Evolutionary conservation across 2,329 filamentous ascomycete species (phyloP).

Genomic region (Colletotrichum simmondsii): DNA sequence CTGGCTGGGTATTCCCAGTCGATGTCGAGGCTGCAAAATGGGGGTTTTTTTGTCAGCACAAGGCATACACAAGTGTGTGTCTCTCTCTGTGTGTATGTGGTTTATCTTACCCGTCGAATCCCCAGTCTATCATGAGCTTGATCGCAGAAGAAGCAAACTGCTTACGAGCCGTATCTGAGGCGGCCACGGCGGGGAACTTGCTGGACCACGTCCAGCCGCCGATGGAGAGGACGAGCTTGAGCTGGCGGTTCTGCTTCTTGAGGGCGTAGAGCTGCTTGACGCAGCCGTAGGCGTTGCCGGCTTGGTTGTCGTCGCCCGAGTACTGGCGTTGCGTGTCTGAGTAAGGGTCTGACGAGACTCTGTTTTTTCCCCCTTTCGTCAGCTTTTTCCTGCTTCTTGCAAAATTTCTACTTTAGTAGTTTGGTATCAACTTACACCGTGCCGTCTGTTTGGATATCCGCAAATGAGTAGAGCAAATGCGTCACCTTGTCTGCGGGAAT

Average conservation of each 20-base stretch:
- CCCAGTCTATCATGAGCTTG: slow-evolving; percentile 75
- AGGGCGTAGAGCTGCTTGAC: slow-evolving; percentile 81
- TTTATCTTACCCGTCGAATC: slow-evolving; percentile 54
- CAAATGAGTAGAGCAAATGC: slow-evolving; percentile 75
- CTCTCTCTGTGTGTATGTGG: neutral
- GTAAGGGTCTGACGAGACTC: slow-evolving; percentile 68
- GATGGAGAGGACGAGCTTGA: slow-evolving; percentile 84
- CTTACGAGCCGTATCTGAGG: slow-evolving; percentile 68
- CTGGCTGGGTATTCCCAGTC: slow-evolving; percentile 66
- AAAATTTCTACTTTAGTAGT: slow-evolving; percentile 1
- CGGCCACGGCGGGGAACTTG: slow-evolving; percentile 73
- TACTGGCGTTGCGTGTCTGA: slow-evolving; percentile 78
- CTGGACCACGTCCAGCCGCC: slow-evolving; percentile 83
- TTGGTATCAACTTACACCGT: slow-evolving; percentile 52
- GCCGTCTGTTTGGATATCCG: slow-evolving; percentile 56
- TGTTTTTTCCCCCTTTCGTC: slow-evolving; percentile 38
- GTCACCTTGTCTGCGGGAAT: slow-evolving; percentile 77
- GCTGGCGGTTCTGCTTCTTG: slow-evolving; percentile 79
- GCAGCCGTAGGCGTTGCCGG: slow-evolving; percentile 79
- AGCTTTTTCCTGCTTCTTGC: slow-evolving; percentile 24
- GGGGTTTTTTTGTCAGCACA: neutral
- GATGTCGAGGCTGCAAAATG: slow-evolving; percentile 55
- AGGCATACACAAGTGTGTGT: too few species aligned
- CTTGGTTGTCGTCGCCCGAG: slow-evolving; percentile 66
- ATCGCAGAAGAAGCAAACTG: slow-evolving; percentile 77